Conservation (phyloP, 768 basidiomycete species). For the Polyporus arcularius region DNA sequence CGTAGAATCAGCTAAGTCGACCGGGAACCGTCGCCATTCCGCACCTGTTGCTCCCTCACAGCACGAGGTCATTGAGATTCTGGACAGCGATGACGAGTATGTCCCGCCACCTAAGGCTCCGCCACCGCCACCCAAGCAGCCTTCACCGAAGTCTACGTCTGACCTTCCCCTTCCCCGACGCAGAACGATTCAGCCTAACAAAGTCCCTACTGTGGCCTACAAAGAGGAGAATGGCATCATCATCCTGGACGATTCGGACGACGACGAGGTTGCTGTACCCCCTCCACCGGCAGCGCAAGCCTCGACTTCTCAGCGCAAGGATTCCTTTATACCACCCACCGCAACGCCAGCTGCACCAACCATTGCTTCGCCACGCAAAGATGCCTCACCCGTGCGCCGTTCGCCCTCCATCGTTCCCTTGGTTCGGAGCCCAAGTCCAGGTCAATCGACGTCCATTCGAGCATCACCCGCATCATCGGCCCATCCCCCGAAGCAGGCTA, state of each 20-base stretch:
- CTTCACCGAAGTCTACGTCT: background rate
- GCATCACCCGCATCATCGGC: background rate
- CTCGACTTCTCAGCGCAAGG: too few relatives aligned
- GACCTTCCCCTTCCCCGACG: background rate
- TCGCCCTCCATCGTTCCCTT: background rate
- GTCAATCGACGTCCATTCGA: background rate
- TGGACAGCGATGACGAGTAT: constrained; percentile 7
- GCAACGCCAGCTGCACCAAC: too few relatives aligned
- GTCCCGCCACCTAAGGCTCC: background rate
- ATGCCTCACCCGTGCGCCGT: background rate
- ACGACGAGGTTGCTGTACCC: background rate
- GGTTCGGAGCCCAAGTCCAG: background rate
- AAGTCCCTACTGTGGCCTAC: background rate
- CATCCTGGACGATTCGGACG: background rate
- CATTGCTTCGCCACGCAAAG: too few relatives aligned
- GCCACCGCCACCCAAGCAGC: background rate
- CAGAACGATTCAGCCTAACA: background rate
- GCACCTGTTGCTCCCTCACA: background rate
- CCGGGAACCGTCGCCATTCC: background rate
- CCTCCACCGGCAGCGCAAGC: background rate
- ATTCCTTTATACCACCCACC: too few relatives aligned
- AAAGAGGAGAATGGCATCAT: constrained; percentile 7
- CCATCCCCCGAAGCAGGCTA: background rate
- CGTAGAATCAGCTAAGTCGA: too few relatives aligned
- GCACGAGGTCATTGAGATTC: constrained; percentile 12